Evolutionary conservation across 2,329 filamentous ascomycete species (phyloP), one percentile per base, ranked within the genome.

Genomic region (Penicillium sp.): DNA sequence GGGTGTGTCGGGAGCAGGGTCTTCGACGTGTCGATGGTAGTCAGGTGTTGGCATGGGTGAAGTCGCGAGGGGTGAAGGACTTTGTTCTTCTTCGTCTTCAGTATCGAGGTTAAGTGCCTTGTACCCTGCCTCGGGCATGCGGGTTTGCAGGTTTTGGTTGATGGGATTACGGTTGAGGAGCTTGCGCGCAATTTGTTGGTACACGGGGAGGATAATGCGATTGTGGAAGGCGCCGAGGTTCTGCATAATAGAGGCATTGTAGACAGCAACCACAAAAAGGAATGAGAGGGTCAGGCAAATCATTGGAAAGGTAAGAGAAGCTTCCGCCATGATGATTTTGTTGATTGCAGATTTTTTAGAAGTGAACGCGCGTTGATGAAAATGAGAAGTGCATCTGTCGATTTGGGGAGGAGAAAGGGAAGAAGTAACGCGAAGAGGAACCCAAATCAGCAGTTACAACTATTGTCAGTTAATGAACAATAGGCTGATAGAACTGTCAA

Each of bases 221-320:
- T 9, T 19, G 17, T 39, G 17, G 17, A 51, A 44, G 15, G 47
- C 7, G 1, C 23, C 7, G 19, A 54, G 29, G n/a, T 31, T 27
- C 29, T 54, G 35, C 29, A 27, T 49, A 19, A 61, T 47, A 4
- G 36, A 45, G 4, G 35, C 41, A 43, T 53, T 49, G 42, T 64
- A 48, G 17, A 60, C 44, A n/a, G 42, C 48, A 29, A 55, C 17
- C 17, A 61, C n/a, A 19, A 68, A 59, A 4, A 62, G 33, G 43
- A 55, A 50, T 12, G 65, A 63, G 38, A 68, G 38, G 9, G 66
- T 4, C 13, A 68, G 49, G 47, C 66, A 68, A 43, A 61, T 50
- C 1, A 52, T 19, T 1, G 56, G 56, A 13, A 61, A 57, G 13
- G 36, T 17, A 31, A 61, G 57, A 19, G 59, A 59, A 21, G 39